Conservation (phyloP, 345 rosid species). For the Acer campestre region DNA sequence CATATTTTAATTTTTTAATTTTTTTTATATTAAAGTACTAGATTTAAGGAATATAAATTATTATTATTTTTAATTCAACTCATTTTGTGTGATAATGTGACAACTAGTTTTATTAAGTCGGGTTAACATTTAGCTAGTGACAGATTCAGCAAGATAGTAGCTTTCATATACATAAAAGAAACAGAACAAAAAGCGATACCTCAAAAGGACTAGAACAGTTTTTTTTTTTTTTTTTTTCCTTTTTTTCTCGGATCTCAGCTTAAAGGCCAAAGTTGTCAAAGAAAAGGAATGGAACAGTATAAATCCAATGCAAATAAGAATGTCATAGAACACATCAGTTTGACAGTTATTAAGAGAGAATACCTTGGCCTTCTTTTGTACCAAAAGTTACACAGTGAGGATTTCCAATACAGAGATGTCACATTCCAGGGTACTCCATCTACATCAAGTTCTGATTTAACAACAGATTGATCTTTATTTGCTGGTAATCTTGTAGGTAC, state of each 20-base stretch:
- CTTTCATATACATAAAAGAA: neutral
- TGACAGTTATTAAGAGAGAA: slow-evolving; percentile 21
- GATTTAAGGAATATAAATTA: no score
- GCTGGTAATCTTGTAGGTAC: slow-evolving; percentile 77
- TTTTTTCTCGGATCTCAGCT: neutral
- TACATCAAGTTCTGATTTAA: slow-evolving; percentile 61
- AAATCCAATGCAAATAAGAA: neutral
- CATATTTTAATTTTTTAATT: no score
- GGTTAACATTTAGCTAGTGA: neutral
- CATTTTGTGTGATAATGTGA: no score
- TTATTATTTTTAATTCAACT: no score
- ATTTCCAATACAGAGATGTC: slow-evolving; percentile 98
- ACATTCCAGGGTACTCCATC: slow-evolving; percentile 89
- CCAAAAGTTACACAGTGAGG: slow-evolving; percentile 94
- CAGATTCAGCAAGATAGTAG: neutral
- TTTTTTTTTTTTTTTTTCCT: neutral
- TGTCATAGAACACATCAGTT: neutral
- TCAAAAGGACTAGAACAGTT: neutral
- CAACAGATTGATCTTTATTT: slow-evolving; percentile 63
- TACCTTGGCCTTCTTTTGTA: slow-evolving; percentile 64
- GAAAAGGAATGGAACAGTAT: neutral
- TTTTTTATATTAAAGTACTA: no score
- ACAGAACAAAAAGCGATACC: neutral
- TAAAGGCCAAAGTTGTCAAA: neutral
- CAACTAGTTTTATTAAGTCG: neutral